Base-by-base conservation (phyloP, 1,139 yeast species). In the Nakaseomyces glabratus region DNA sequence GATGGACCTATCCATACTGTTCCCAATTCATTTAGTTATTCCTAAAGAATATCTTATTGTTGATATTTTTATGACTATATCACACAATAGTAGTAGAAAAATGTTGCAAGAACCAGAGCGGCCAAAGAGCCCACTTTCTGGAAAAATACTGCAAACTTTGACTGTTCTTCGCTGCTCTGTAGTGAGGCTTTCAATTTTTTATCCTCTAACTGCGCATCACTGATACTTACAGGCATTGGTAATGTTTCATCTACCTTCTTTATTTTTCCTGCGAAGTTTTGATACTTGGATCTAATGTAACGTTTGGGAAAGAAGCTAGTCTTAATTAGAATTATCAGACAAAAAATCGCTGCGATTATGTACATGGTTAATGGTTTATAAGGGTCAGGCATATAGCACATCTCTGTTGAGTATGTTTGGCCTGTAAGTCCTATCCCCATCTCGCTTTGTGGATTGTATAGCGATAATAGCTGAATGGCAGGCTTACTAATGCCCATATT, bases 401-500 rank as follows among this genome's bases (percentile, higher is more conserved):
- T 34, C 35, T 42, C 35, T 0, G 53, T 55, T 30, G 47, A 46
- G 18, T 45, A 50, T 2, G 60, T 52, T 16, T 38, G 19, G 11
- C 31, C 36, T 4, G 30, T 35, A 12, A 20, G 31, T 28, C 34
- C 29, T 28, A 33, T 39, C 4, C 33, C 42, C 11, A 44, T 35
- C 11, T 44, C 43, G 20, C 51, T 51, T 2, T 18, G 16, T 28
- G 36, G 77, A 73, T 78, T 75, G 55, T 70, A 61, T 31, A 90
- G 63, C 0, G 95, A 76, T 9, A 90, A 58, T 24, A 90, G 58
- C 52, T 90, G 96, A 34, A 86, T 70, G 0, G 95, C 97, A 0
- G 98, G 98, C 36, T 65, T 65, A 19, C 66, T 60, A 24, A 90
- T 76, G 0, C 97, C 97, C 69, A 85, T 82, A 14, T 95, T 86